Percentiles rank a stretch among this genome's conserved stretches.
Evolutionary conservation across 805 yeast genomes (phyloP).

Genomic region (Saccharomycopsis oosterbeekiorum): DNA sequence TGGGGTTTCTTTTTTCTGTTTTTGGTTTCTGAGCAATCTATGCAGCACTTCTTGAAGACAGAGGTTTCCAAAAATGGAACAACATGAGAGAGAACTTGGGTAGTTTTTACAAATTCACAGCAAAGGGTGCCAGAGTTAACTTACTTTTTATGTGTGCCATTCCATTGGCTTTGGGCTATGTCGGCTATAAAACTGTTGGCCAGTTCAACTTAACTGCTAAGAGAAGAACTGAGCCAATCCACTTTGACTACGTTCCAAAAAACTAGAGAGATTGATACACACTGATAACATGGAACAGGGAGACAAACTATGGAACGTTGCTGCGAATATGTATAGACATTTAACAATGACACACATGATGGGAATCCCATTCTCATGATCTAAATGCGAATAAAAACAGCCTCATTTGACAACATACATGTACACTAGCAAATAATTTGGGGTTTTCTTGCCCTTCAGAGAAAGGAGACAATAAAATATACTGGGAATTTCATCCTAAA

Average conservation of each 20-base stretch:
- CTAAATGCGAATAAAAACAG: too few relatives aligned
- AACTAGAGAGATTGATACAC: not conserved
- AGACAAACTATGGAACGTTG: not conserved
- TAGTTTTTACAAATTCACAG: slow-evolving; percentile 17
- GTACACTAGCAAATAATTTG: too few relatives aligned
- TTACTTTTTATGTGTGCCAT: slow-evolving; percentile 22
- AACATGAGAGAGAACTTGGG: slow-evolving; percentile 19
- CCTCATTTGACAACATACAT: too few relatives aligned
- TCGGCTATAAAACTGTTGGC: slow-evolving; percentile 25
- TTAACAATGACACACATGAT: too few relatives aligned
- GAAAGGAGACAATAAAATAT: too few relatives aligned
- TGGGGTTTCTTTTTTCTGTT: not conserved
- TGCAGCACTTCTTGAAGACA: slow-evolving; percentile 16
- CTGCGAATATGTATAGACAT: too few relatives aligned
- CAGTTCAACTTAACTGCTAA: slow-evolving; percentile 2
- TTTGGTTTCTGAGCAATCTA: not conserved
- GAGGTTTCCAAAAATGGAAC: slow-evolving; percentile 16
- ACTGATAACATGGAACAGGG: not conserved
- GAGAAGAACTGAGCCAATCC: slow-evolving; percentile 15
- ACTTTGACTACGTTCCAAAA: slow-evolving; percentile 16
- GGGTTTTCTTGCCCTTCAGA: too few relatives aligned
- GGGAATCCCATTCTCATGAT: too few relatives aligned
- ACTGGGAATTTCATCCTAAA: too few relatives aligned
- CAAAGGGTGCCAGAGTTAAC: slow-evolving; percentile 14
- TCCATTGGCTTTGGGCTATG: slow-evolving; percentile 27